phyloP scores from a whole-genome alignment of 495 filamentous ascomycete genomes.

The Lasiosphaeriaceae sp. region DNA sequence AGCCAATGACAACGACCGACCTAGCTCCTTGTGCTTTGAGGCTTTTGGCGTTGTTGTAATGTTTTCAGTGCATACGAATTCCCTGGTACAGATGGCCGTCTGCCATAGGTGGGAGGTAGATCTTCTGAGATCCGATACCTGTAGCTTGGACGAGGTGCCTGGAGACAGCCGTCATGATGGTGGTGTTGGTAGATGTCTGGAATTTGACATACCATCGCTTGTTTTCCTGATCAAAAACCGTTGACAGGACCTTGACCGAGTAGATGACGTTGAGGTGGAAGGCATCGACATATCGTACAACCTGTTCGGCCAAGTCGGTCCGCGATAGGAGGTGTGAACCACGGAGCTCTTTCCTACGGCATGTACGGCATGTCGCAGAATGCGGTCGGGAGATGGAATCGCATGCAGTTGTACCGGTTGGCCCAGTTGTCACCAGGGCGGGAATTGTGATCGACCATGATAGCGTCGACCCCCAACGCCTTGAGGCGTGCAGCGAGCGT shows the following conservation, averaged over 20 bases:
- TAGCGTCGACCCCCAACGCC: conserved; percentile 28
- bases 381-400: conserved; percentile 29
- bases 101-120: conserved; percentile 21
- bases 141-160: conserved; percentile 35
- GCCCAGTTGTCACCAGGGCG: conserved; percentile 34
- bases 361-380: conserved; percentile 26
- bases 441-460: conserved; percentile 30
- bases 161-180: conserved; percentile 9
- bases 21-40: conserved; percentile 16
- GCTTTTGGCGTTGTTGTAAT: conserved; percentile 17
- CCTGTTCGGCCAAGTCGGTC: conserved; percentile 26
- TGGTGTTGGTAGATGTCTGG: conserved; percentile 2
- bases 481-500: conserved; percentile 30
- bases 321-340: conserved; percentile 15
- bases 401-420: conserved; percentile 29
- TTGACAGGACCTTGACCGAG: conserved; percentile 24
- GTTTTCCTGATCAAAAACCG: conserved; percentile 14
- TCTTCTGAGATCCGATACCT: conserved; percentile 21
- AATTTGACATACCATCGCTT: conserved; percentile 23
- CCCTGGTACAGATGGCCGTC: conserved; percentile 20
- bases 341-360: conserved; percentile 12
- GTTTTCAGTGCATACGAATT: conserved; percentile 23
- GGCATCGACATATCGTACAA: conserved; percentile 16
- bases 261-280: conserved; percentile 29
- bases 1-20: conserved; percentile 33